Conservation (phyloP, 2,329 filamentous ascomycete genomes). For the Neodidymelliopsis sp. region DNA sequence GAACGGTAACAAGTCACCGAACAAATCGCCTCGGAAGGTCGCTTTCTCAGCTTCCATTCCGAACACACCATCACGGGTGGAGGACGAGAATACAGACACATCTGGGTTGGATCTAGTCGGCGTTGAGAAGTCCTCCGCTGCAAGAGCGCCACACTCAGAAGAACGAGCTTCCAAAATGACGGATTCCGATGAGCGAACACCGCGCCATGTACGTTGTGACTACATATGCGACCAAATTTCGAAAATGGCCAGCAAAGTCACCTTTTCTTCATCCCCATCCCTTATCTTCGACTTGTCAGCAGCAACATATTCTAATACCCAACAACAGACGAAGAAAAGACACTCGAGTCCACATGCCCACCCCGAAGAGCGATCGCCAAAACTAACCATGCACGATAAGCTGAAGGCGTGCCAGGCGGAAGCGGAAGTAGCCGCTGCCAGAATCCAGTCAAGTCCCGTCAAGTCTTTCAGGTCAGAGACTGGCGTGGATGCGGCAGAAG, state of each 20-base stretch:
- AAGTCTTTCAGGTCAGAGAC: constrained; percentile 16
- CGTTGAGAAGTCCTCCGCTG: constrained; percentile 28
- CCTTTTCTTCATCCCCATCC: constrained; percentile 32
- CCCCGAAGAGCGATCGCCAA: constrained; percentile 49
- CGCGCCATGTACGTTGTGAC: constrained; percentile 49
- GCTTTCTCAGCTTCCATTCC: constrained; percentile 48
- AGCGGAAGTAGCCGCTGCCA: constrained; percentile 53
- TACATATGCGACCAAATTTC: constrained; percentile 30
- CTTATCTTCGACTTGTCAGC: constrained; percentile 11
- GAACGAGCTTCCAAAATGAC: constrained; percentile 30
- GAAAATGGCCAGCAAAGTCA: constrained; percentile 38
- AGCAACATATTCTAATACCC: constrained; percentile 37
- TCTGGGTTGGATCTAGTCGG: constrained; percentile 39
- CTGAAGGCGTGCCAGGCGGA: constrained; percentile 54
- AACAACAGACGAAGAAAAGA: constrained; percentile 47
- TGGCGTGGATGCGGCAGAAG: constrained; percentile 30
- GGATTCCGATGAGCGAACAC: constrained; percentile 39
- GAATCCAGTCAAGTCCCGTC: constrained; percentile 19
- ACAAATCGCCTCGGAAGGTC: constrained; percentile 50
- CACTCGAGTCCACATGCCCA: constrained; percentile 49
- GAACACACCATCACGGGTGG: constrained; percentile 41
- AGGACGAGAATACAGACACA: constrained; percentile 44
- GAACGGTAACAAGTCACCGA: constrained; percentile 46
- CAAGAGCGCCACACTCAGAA: constrained; percentile 24
- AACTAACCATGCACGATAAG: constrained; percentile 57